These are phyloP conservation scores for Blastobotrys terrestris DNA, from an alignment of 805 yeast genomes.

Conservation along the genomic window DNA sequence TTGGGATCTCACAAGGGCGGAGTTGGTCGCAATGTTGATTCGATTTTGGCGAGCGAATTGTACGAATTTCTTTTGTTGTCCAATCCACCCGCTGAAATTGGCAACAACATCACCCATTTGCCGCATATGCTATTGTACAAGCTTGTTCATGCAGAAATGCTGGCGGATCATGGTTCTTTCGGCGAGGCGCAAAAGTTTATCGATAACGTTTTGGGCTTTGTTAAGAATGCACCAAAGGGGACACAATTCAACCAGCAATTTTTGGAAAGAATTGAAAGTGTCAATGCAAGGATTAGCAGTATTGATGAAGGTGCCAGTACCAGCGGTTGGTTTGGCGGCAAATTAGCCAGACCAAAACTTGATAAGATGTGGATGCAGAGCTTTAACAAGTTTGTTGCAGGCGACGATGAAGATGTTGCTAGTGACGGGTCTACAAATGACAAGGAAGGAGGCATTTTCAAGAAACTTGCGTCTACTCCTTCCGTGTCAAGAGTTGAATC, in stretches of 20 bases:
- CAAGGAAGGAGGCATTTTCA: constrained; percentile 23
- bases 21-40: constrained; percentile 41
- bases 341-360: constrained; percentile 41
- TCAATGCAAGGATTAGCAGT: constrained; percentile 32
- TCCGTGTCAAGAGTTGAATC: not conserved
- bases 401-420: constrained; percentile 49
- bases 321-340: constrained; percentile 65
- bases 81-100: constrained; percentile 26
- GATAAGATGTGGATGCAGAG: constrained; percentile 88
- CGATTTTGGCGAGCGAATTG: constrained; percentile 56
- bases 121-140: constrained; percentile 56
- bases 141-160: constrained; percentile 56
- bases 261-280: constrained; percentile 40
- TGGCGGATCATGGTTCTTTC: constrained; percentile 61
- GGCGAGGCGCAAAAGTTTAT: constrained; percentile 57
- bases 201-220: constrained; percentile 41
- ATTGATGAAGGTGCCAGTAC: constrained; percentile 21
- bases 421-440: constrained; percentile 2
- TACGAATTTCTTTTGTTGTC: constrained; percentile 52
- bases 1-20: constrained; percentile 33
- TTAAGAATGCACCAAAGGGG: constrained; percentile 29
- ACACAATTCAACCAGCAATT: constrained; percentile 25
- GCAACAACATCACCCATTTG: constrained; percentile 22
- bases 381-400: constrained; percentile 73
- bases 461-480: constrained; percentile 24